Evolutionary conservation across 768 basidiomycete genomes (phyloP), one percentile per base, ranked within the genome.

Genomic region (Calvatia gigantea): DNA sequence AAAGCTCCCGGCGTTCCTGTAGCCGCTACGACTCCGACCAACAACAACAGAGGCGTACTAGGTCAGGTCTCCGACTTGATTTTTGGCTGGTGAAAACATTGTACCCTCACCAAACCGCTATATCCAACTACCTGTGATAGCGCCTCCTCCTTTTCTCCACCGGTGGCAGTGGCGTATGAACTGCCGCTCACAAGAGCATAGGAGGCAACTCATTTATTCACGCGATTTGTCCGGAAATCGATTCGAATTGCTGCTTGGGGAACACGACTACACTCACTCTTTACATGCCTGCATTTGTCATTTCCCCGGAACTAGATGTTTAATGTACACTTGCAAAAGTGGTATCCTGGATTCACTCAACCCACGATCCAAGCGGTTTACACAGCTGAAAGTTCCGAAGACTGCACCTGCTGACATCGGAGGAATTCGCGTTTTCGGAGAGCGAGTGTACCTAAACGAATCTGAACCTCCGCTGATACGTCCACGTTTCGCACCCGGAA

Each of bases 61-160:
- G 87, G 87, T 12, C 87, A 89, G 68, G 82, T 91, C 50, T 85
- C 86, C 11, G 89, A 92, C 73, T 66, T 90, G 59, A 85, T 92
- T 45, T 91, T 90, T 65, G 89, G 89, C 14, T 91, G 89, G 89
- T 91, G 82, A 60, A 47, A 48, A 29, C 35, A 32, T 15, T 4
- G 23, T 9, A 23, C n/a, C n/a, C n/a, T n/a, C n/a, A 42, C 41
- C 8, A 5, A n/a, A 19, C 4, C 41, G 41, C 19, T 42, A 19
- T 23, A 8, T 23, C 19, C 9, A 17, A 42, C 3, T 21, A 42
- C 25, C 25, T 19, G 31, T 32, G 19, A 45, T 25, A 45, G 11
- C 35, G 4, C 25, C 39, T 41, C 17, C 39, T 19, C 19, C 9
- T 17, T 17, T 41, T 15, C n/a, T 8, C 7, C 21, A 9, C 9